Conservation (phyloP, 495 filamentous ascomycete species). For the Penicillium cinerascens region DNA sequence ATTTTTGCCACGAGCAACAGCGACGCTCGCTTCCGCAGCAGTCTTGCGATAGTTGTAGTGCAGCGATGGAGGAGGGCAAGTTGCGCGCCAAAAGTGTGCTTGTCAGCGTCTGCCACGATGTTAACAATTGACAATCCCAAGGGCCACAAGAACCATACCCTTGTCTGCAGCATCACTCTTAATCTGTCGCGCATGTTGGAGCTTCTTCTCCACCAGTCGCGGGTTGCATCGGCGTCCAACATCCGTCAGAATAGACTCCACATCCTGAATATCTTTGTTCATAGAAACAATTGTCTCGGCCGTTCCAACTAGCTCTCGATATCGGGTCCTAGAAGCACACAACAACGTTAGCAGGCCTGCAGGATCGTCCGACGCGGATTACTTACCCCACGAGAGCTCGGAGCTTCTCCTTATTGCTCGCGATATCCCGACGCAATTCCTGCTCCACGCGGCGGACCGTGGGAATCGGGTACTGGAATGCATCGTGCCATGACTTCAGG, state of each 20-base stretch:
- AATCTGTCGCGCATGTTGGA: slow-evolving; percentile 58
- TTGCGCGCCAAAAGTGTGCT: slow-evolving; percentile 57
- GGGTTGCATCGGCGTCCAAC: slow-evolving; percentile 79
- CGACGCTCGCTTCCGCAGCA: slow-evolving; percentile 56
- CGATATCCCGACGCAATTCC: slow-evolving; percentile 61
- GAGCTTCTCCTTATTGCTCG: slow-evolving; percentile 82
- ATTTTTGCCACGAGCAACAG: slow-evolving; percentile 73
- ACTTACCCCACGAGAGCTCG: slow-evolving; percentile 83
- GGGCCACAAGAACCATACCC: slow-evolving; percentile 33
- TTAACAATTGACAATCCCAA: slow-evolving; percentile 10
- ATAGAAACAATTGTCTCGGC: slow-evolving; percentile 90
- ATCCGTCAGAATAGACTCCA: slow-evolving; percentile 64
- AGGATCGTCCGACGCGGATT: neutral
- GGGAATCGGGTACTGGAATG: slow-evolving; percentile 63
- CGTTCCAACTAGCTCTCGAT: slow-evolving; percentile 87
- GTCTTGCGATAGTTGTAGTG: slow-evolving; percentile 50
- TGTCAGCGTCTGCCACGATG: slow-evolving; percentile 44
- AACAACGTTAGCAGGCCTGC: slow-evolving; percentile 7
- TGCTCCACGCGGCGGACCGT: slow-evolving; percentile 60
- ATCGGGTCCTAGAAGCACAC: slow-evolving; percentile 59
- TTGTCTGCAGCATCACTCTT: slow-evolving; percentile 42
- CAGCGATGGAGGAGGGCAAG: slow-evolving; percentile 60
- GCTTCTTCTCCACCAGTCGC: slow-evolving; percentile 64
- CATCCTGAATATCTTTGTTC: slow-evolving; percentile 69
- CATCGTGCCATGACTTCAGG: slow-evolving; percentile 63